Evolutionary conservation across 768 basidiomycete species (phyloP), one percentile per base, ranked within the genome.

Genomic region (Cystoderma amianthinum): DNA sequence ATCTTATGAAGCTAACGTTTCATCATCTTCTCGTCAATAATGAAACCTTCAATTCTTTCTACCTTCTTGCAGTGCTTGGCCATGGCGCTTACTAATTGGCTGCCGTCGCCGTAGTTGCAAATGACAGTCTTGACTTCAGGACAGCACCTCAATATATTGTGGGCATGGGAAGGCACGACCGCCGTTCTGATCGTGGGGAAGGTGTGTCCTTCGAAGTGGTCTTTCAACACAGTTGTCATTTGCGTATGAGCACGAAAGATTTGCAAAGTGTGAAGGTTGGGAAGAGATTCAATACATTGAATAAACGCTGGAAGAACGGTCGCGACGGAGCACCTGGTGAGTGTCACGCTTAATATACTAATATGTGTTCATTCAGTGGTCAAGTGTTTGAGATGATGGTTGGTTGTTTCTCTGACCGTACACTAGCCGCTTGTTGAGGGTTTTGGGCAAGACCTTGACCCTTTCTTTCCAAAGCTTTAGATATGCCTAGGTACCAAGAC

Each of bases 121-220:
- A 54, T 43, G 3, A 62, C 56, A 13, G 38, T 47, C 17, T 36
- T 32, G 3, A 57, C 63, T 19, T 60, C 48, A 2, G 56, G 58
- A 46, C 61, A 63, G 25, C 54, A 56, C 5, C 56, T 53, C 40
- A 64, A 39, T 15, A 63, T 48, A 18, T 62, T 52, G 41, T 62
- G 61, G 4, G 58, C 57, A 28, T 56, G 46, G 2, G 48, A 32
- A 0, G 60, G 61, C 2, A 63, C 40, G 35, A 52, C 39, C 21
- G 55, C 42, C 1, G 51, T 56, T 23, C 46, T 53, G 13, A 64
- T 42, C 28, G 44, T 44, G 5, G 59, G 53, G 6, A 61, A 50
- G 12, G 36, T 33, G 35, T 49, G 52, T 1, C 51, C 49, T 28
- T 55, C 51, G 32, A 64, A 62, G 1, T 52, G 54, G 1, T 38